Conservation (phyloP, 352 stramenopile species). For the Phytophthora hibernalis region DNA sequence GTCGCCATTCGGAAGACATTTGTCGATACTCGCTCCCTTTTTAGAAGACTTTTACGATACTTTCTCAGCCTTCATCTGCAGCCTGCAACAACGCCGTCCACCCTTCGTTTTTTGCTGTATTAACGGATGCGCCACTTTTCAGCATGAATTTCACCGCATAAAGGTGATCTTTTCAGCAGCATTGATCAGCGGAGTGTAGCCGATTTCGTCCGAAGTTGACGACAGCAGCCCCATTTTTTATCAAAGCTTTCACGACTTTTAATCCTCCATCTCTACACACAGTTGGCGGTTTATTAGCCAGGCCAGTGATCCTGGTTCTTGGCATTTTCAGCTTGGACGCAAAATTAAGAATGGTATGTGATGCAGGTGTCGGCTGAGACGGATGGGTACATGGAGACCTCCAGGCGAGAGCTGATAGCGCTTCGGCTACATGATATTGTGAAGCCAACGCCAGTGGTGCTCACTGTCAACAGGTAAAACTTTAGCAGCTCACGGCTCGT, state of each 20-base stretch:
- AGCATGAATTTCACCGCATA: conserved; percentile 2
- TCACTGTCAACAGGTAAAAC: too few relatives aligned
- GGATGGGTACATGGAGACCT: too few relatives aligned
- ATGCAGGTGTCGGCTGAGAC: too few relatives aligned
- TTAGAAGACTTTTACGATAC: background rate
- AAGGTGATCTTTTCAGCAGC: background rate
- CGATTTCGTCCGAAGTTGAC: background rate
- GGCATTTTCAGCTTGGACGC: too few relatives aligned
- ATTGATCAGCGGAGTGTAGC: conserved; percentile 1
- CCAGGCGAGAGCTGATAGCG: too few relatives aligned
- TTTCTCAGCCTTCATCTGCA: background rate
- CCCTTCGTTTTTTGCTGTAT: conserved; percentile 1
- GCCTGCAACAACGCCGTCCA: conserved; percentile 11
- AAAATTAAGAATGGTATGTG: too few relatives aligned
- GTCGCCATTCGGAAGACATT: background rate
- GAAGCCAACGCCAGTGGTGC: too few relatives aligned
- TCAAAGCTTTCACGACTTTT: background rate
- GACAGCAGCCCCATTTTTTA: background rate
- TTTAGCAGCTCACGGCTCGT: too few relatives aligned
- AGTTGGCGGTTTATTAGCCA: background rate
- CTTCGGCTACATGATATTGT: too few relatives aligned
- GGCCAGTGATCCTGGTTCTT: too few relatives aligned
- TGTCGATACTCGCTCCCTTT: background rate
- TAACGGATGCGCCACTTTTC: background rate
- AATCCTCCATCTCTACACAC: background rate